These are phyloP conservation scores for Boletus sensibilis DNA, from an alignment of 768 basidiomycete genomes.

Conservation along the genomic window DNA sequence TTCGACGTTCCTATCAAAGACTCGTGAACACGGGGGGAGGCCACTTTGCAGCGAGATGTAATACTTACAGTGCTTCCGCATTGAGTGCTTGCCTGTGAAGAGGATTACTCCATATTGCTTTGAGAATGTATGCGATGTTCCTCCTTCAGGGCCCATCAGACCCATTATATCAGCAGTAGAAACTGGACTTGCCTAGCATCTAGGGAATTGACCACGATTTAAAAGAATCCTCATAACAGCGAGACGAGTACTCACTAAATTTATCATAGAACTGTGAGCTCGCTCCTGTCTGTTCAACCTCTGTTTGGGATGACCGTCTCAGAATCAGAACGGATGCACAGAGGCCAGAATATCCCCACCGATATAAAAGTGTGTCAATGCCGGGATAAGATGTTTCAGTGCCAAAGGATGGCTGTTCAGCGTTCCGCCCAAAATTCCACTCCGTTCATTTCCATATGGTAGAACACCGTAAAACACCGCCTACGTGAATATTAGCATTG, in stretches of 20 bases:
- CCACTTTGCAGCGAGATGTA: not conserved
- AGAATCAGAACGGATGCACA: not conserved
- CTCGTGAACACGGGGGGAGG: not conserved
- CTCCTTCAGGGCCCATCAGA: constrained; percentile 49
- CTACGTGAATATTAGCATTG: constrained; percentile 35
- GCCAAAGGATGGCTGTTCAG: constrained; percentile 85
- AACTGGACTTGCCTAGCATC: constrained; percentile 49
- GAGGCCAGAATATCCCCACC: constrained; percentile 46
- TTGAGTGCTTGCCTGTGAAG: constrained; percentile 84
- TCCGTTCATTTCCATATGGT: constrained; percentile 60
- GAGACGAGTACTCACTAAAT: constrained; percentile 65
- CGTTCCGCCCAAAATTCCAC: constrained; percentile 77
- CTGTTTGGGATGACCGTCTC: constrained; percentile 39
- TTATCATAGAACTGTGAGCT: constrained; percentile 99
- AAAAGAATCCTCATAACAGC: constrained; percentile 3
- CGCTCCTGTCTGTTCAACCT: constrained; percentile 96
- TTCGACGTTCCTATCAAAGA: constrained; percentile 66
- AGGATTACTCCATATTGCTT: constrained; percentile 89
- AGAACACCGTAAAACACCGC: constrained; percentile 73
- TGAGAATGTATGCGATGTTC: constrained; percentile 84
- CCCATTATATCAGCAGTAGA: not conserved
- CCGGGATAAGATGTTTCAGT: constrained; percentile 84
- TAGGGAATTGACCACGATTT: constrained; percentile 20
- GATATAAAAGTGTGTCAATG: constrained; percentile 92
- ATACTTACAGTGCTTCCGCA: constrained; percentile 67